Conservation (phyloP, 2,329 filamentous ascomycete species). For the Ploettnerulaceae sp. region DNA sequence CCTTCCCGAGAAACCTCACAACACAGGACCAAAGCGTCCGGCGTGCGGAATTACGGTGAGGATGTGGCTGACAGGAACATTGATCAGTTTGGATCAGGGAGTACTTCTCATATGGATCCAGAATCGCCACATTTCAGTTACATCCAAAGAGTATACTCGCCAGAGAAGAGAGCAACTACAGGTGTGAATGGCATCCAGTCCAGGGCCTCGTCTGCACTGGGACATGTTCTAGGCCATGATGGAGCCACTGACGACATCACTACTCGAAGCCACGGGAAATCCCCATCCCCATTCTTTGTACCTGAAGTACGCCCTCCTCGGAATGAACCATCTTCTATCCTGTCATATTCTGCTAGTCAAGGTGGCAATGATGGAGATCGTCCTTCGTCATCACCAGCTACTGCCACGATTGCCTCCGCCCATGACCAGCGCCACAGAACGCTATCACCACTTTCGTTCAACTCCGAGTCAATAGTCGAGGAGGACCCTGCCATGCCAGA, state of each 20-base stretch:
- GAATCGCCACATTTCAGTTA: constrained; percentile 22
- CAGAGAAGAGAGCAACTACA: constrained; percentile 1
- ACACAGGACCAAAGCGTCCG: constrained; percentile 45
- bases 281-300: constrained; percentile 1
- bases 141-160: constrained; percentile 15
- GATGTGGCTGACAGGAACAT: constrained; percentile 59
- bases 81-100: constrained; percentile 1
- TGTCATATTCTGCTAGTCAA: constrained; percentile 10
- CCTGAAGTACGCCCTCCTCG: constrained; percentile 10
- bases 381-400: constrained; percentile 6
- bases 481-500: not conserved
- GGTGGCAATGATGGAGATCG: constrained; percentile 11
- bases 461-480: constrained; percentile 7
- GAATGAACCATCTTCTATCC: constrained; percentile 10
- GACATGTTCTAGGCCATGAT: constrained; percentile 17
- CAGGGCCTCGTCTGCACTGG: constrained; percentile 11
- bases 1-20: constrained; percentile 38
- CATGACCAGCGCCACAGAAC: constrained; percentile 6
- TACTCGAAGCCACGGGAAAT: constrained; percentile 3
- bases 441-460: constrained; percentile 11
- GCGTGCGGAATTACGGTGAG: constrained; percentile 54
- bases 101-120: constrained; percentile 12
- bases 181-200: constrained; percentile 4
- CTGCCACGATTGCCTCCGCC: too few species aligned
- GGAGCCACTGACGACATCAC: constrained; percentile 20